Conservation (phyloP, 78 protist species). For the Dictyostelium citrinum region DNA sequence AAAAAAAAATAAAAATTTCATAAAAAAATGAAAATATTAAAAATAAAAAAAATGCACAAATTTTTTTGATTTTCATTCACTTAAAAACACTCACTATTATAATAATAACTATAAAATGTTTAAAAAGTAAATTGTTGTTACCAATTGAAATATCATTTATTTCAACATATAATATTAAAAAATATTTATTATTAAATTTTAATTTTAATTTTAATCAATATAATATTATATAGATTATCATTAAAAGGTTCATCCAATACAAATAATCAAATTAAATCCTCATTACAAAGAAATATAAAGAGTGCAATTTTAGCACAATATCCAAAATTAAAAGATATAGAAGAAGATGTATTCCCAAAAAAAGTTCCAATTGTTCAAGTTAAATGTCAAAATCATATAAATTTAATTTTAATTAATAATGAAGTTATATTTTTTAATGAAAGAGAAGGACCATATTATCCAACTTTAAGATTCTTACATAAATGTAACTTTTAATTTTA, state of each 20-base stretch:
- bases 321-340: conserved; percentile 53
- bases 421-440: conserved; percentile 79
- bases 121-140: not conserved
- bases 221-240: conserved; percentile 25
- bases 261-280: conserved; percentile 53
- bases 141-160: too few relatives aligned
- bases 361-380: conserved; percentile 75
- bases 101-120: not conserved
- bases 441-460: conserved; percentile 78
- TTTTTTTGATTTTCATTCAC: not conserved
- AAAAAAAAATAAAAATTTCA: not conserved
- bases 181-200: not conserved
- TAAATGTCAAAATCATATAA: conserved; percentile 70
- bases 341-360: conserved; percentile 83
- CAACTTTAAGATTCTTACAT: conserved; percentile 74
- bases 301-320: conserved; percentile 33
- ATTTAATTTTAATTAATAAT: conserved; percentile 54
- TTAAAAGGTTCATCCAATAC: conserved; percentile 31
- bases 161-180: too few relatives aligned
- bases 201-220: not conserved
- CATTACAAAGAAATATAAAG: conserved; percentile 77
- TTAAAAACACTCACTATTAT: not conserved
- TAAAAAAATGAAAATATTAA: not conserved
- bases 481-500: conserved; percentile 58
- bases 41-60: not conserved